Conservation (phyloP, 2,329 filamentous ascomycete genomes). For the Cladosporium sphaerospermum region DNA sequence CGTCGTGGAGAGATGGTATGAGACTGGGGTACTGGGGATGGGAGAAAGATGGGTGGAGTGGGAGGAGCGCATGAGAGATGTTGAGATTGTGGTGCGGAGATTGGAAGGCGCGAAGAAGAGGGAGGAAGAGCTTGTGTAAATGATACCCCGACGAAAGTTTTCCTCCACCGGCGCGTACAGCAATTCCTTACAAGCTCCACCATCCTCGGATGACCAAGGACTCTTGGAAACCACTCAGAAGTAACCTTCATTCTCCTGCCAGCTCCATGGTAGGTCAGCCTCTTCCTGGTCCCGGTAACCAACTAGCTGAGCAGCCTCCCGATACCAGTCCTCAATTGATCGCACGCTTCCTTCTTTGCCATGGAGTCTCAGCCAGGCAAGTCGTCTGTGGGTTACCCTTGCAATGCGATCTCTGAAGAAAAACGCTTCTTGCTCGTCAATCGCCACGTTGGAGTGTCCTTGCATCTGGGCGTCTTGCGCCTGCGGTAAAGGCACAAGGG, state of each 20-base stretch:
- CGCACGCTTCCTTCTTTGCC: not conserved
- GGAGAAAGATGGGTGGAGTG: constrained; percentile 65
- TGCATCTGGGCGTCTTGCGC: not conserved
- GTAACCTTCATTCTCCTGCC: not conserved
- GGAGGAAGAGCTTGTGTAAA: constrained; percentile 40
- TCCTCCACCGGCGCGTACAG: not conserved
- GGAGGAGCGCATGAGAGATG: constrained; percentile 59
- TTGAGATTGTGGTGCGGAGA: constrained; percentile 60
- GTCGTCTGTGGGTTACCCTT: not conserved
- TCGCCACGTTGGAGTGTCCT: not conserved
- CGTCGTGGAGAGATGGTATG: constrained; percentile 58
- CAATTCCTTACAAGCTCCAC: not conserved
- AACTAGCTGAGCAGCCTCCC: not conserved
- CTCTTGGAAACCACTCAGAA: not conserved
- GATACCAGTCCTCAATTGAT: constrained; percentile 4
- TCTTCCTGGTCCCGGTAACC: constrained; percentile 2
- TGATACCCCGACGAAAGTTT: not conserved
- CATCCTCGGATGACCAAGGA: not conserved
- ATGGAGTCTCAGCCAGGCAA: not conserved
- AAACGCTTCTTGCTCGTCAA: not conserved
- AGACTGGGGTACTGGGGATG: constrained; percentile 61
- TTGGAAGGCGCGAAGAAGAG: constrained; percentile 52
- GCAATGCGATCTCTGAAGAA: not conserved
- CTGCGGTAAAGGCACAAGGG: not conserved
- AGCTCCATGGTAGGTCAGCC: not conserved